Conservation (phyloP, 768 basidiomycete species). For the Lentinula guzmanii region DNA sequence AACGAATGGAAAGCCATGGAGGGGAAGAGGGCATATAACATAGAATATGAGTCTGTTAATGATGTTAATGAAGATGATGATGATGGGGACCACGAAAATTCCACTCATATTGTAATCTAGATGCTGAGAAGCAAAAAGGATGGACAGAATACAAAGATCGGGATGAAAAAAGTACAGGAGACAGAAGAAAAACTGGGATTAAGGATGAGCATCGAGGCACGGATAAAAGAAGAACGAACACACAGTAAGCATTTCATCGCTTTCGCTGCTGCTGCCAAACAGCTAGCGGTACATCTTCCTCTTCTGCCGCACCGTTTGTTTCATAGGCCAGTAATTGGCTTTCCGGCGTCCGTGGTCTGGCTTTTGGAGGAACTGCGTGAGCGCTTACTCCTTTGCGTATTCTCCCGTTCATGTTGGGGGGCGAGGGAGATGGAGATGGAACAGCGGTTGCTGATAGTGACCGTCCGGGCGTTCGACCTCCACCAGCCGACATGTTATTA, state of each 20-base stretch:
- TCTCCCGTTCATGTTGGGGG: conserved; percentile 23
- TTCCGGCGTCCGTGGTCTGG: conserved; percentile 37
- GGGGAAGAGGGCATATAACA: neutral
- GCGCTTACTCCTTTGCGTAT: conserved; percentile 64
- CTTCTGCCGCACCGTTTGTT: conserved; percentile 37
- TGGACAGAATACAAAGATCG: neutral
- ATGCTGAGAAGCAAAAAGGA: conserved; percentile 8
- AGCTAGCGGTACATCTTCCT: conserved; percentile 78
- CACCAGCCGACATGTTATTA: conserved; percentile 11
- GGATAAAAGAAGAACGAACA: conserved; percentile 6
- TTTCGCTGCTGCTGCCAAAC: conserved; percentile 74
- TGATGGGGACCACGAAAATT: conserved; percentile 3
- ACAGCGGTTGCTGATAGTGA: conserved; percentile 67
- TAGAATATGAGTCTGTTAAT: neutral
- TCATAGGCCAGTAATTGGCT: conserved; percentile 19
- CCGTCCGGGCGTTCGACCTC: conserved; percentile 46
- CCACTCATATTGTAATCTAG: conserved; percentile 19
- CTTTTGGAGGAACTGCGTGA: conserved; percentile 43
- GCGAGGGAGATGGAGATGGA: conserved; percentile 27
- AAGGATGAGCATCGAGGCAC: neutral
- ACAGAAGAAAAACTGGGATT: neutral
- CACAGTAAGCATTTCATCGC: conserved; percentile 28
- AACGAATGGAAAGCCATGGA: neutral
- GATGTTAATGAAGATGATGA: neutral
- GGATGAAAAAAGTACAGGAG: neutral